These are phyloP conservation scores for Flaveria brownii DNA, from an alignment of 129 eudicot species.

Conservation along the genomic window DNA sequence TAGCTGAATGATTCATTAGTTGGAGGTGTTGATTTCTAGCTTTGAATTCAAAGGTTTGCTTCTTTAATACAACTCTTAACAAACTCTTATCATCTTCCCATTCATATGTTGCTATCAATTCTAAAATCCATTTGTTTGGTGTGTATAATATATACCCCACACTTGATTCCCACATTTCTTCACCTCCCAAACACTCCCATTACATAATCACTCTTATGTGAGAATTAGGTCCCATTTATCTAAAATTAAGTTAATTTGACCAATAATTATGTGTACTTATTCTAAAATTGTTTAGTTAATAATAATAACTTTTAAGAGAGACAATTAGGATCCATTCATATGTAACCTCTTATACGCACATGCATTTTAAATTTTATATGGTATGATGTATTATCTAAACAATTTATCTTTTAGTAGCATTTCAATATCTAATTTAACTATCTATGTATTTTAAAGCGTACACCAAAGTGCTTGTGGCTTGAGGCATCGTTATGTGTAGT, in stretches of 20 bases:
- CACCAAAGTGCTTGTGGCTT: too few species aligned
- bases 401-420: neutral
- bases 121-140: conserved; percentile 40
- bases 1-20: conserved; percentile 44
- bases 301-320: too few species aligned
- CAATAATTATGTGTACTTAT: neutral
- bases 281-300: neutral
- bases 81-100: conserved; percentile 40
- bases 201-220: conserved; percentile 17
- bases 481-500: too few species aligned
- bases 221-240: neutral
- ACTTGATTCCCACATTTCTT: conserved; percentile 33
- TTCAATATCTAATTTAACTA: neutral
- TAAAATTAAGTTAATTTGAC: neutral
- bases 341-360: too few species aligned
- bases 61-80: conserved; percentile 58
- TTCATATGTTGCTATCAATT: conserved; percentile 41
- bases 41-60: conserved; percentile 45
- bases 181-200: conserved; percentile 8
- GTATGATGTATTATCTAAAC: neutral
- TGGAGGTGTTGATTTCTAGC: conserved; percentile 42
- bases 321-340: too few species aligned
- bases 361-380: too few species aligned
- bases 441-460: too few species aligned
- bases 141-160: conserved; percentile 36